Evolutionary conservation across 305 asterid genomes (phyloP), one percentile per base, ranked within the genome.

Genomic region (Fraxinus latifolia): DNA sequence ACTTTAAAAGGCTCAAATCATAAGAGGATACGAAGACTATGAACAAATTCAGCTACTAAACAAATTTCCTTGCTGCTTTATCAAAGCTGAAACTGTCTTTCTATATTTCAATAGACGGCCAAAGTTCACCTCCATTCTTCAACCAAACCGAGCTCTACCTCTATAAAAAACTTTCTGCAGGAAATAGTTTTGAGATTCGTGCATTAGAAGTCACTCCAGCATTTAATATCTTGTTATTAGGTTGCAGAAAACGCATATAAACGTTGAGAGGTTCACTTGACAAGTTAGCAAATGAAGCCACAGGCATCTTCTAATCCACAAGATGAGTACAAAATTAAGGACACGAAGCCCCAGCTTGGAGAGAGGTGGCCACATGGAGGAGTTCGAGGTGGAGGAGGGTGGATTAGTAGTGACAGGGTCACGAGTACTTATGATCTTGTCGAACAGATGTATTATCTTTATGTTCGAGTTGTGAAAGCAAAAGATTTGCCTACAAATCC

Each of bases 391-490:
- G 84, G 88, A 33, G 86, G 88, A 44, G 83, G 84, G 77, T 83
- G 86, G 86, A 77, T 85, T 25, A 83, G 84, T 27, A 80, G 84
- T 36, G 89, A 86, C 74, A 76, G 87, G 72, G 70, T 72, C 62
- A 83, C 85, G 2, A 86, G 90, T 83, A 83, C 94, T 14, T 89
- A 91, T 81, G 92, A 91, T 76, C 92, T 91, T 34, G 92, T 91
- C 9, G 94, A 90, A 60, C 94, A 90, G 82, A 88, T 87, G 84
- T 82, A 88, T 42, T 88, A 88, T 73, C 91, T 88, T 0, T 91
- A 89, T 74, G 92, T 91, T 70, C 92, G 92, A 11, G 92, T 91
- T 0, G 91, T 80, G 5, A 91, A 87, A 32, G 94, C 92, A 0
- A 84, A 86, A 76, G 88, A 89, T 70, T 87, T 91, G 15, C 89